Evolutionary conservation across 768 basidiomycete species (phyloP).

Genomic region (Fomitopsis serialis): DNA sequence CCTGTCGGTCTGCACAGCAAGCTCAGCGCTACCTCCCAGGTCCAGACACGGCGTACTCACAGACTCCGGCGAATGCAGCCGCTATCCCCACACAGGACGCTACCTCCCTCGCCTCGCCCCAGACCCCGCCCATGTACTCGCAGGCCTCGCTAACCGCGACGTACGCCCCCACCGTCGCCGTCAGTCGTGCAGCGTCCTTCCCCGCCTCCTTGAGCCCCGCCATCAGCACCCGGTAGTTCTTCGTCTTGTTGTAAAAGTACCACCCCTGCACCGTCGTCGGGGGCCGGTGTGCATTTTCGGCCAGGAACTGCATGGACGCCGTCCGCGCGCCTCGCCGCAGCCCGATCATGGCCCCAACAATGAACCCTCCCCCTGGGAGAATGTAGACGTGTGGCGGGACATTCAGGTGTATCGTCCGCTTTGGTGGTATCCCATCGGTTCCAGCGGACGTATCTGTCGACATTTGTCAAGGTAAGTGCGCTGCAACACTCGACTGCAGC

Average conservation of each 20-base stretch:
- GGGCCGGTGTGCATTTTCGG: slow-evolving; percentile 88
- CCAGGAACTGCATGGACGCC: slow-evolving; percentile 76
- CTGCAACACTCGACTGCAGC: too few species aligned
- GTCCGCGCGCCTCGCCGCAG: slow-evolving; percentile 64
- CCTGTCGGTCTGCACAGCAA: slow-evolving; percentile 46
- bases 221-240: slow-evolving; percentile 82
- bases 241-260: slow-evolving; percentile 96
- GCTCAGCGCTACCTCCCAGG: slow-evolving; percentile 3
- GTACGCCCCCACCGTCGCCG: slow-evolving; percentile 40
- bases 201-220: slow-evolving; percentile 68
- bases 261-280: slow-evolving; percentile 85
- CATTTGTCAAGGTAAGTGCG: background rate
- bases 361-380: slow-evolving; percentile 54
- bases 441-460: background rate
- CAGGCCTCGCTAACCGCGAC: slow-evolving; percentile 44
- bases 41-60: slow-evolving; percentile 30
- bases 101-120: slow-evolving; percentile 42
- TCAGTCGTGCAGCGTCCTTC: slow-evolving; percentile 47
- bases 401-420: slow-evolving; percentile 28
- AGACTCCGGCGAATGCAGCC: slow-evolving; percentile 48
- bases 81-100: slow-evolving; percentile 66
- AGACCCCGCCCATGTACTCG: slow-evolving; percentile 28
- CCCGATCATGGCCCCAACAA: slow-evolving; percentile 66
- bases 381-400: slow-evolving; percentile 56
- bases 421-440: background rate